Base-by-base conservation (phyloP, 306 rosid genomes). In the cucumber (Cucumis sativus) region DNA sequence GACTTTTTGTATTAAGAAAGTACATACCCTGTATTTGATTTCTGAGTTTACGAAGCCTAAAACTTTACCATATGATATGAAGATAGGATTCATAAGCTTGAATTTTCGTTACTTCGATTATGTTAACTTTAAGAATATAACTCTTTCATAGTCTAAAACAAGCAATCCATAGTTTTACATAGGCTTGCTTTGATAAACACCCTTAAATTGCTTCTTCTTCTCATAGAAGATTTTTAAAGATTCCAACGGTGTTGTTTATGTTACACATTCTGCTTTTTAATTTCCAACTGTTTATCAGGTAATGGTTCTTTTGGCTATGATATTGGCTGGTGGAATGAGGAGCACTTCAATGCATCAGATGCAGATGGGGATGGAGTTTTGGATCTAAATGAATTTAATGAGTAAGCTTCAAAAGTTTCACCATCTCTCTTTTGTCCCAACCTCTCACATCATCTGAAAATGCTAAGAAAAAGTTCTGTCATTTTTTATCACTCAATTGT, bases 301-400 rank as follows among this genome's bases (percentile, higher is more conserved):
- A 90, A 90, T 77, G 80, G 33, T 60, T 86, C 97, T 17, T 87
- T 89, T 43, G 97, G 93, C 66, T 89, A 92, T 84, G 93, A 95
- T 76, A 89, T 95, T 92, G 97, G 93, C 39, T 95, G 98, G 98
- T 95, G 97, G 97, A 92, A 84, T 88, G 92, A 89, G 75, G 97
- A 90, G 79, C 98, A 95, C 79, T 95, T 95, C 74, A 95, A 90
- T 87, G 97, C 98, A 62, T 90, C 98, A 0, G 97, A 92, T 86
- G 87, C 85, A 15, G 89, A 95, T 52, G 92, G 88, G 68, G 88
- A 95, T 79, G 96, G 96, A 59, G 84, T 88, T 77, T 86, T 95
- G 4, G 89, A 95, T 78, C 72, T 92, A 20, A 86, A 87, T 7
- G 97, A 95, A 82, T 95, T 89, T 84, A 92, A 95, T 51, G 97